Evolutionary conservation across 805 yeast species (phyloP).

Genomic region (Candida succiphila): DNA sequence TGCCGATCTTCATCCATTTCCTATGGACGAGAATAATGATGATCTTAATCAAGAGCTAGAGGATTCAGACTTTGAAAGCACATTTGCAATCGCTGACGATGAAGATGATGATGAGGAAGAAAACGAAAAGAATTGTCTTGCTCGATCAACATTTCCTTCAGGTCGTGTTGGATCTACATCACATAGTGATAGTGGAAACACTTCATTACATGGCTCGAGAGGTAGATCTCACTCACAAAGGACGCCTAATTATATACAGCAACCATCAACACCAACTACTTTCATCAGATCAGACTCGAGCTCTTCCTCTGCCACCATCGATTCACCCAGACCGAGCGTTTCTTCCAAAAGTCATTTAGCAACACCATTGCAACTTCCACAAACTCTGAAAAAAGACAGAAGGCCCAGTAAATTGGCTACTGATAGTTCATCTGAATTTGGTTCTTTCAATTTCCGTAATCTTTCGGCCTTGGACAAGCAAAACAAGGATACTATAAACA

Average conservation of each 20-base stretch:
- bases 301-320: slow-evolving; percentile 17
- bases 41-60: slow-evolving; percentile 21
- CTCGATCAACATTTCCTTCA: no score
- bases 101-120: slow-evolving; percentile 1
- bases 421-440: slow-evolving; percentile 73
- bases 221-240: slow-evolving; percentile 2
- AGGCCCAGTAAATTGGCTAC: slow-evolving; percentile 50
- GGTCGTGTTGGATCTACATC: no score
- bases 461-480: slow-evolving; percentile 86
- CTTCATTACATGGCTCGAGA: background rate
- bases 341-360: slow-evolving; percentile 4
- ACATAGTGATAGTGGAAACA: no score
- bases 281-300: slow-evolving; percentile 12
- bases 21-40: slow-evolving; percentile 30
- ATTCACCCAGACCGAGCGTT: slow-evolving; percentile 18
- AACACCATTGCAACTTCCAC: background rate
- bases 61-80: no score
- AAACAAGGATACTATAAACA: slow-evolving; percentile 82
- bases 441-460: slow-evolving; percentile 85
- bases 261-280: slow-evolving; percentile 1
- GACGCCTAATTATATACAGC: background rate
- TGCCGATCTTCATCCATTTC: slow-evolving; percentile 60
- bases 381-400: slow-evolving; percentile 43
- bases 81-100: slow-evolving; percentile 4
- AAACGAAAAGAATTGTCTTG: no score